Evolutionary conservation across 2,329 filamentous ascomycete species (phyloP).

Genomic region (Arthroderma sp.): DNA sequence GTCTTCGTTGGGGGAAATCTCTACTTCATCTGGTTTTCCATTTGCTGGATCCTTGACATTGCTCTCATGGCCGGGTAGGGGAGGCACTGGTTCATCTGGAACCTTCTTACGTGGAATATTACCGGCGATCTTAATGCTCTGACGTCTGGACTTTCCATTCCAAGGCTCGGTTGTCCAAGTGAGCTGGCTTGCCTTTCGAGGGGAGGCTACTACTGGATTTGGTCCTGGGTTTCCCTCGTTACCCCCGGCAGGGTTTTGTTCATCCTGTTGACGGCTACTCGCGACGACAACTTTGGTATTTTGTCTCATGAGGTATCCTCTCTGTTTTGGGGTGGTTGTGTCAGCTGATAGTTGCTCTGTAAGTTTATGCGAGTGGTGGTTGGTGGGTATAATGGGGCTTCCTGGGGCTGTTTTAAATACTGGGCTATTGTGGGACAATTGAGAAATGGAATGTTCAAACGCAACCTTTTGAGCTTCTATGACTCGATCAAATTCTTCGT

Average conservation of each 20-base stretch:
- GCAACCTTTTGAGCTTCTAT: slow-evolving; percentile 95
- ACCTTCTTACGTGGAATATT: slow-evolving; percentile 49
- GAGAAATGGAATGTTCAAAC: slow-evolving; percentile 36
- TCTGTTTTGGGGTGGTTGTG: slow-evolving; percentile 54
- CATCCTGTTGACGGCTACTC: slow-evolving; percentile 57
- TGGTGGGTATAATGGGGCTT: slow-evolving; percentile 11
- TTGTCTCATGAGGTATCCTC: slow-evolving; percentile 95
- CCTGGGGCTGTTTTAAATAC: background rate
- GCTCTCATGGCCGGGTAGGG: slow-evolving; percentile 77
- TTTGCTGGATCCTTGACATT: slow-evolving; percentile 52
- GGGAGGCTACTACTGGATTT: slow-evolving; percentile 54
- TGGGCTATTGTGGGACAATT: slow-evolving; percentile 15
- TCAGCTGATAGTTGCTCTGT: slow-evolving; percentile 42
- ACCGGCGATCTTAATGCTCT: slow-evolving; percentile 46
- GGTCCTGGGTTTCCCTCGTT: slow-evolving; percentile 29
- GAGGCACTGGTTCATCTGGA: slow-evolving; percentile 55
- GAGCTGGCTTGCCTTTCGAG: slow-evolving; percentile 69
- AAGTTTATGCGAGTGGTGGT: background rate
- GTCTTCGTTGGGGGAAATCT: slow-evolving; percentile 33
- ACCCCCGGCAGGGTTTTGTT: slow-evolving; percentile 18
- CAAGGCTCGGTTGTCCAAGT: slow-evolving; percentile 96
- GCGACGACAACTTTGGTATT: slow-evolving; percentile 95
- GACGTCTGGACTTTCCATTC: slow-evolving; percentile 66
- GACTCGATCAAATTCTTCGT: slow-evolving; percentile 85
- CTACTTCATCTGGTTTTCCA: slow-evolving; percentile 56